Evolutionary conservation across 495 filamentous ascomycete genomes (phyloP).

Genomic region (Neurospora hispaniola): DNA sequence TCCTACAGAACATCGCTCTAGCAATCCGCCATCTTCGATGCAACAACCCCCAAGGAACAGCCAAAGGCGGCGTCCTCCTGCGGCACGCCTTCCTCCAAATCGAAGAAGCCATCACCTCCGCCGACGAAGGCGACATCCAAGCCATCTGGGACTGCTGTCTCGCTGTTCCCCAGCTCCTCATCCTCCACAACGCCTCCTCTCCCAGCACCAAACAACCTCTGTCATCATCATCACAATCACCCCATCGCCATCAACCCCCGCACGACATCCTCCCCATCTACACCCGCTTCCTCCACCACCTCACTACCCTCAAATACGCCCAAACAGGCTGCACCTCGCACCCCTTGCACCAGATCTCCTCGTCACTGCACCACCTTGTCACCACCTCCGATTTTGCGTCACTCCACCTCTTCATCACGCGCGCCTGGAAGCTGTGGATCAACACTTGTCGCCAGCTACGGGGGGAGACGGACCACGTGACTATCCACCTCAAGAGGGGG

Average conservation of each 20-base stretch:
- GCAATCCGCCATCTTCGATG: conserved; percentile 13
- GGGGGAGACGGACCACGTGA: conserved; percentile 14
- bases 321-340: conserved; percentile 2
- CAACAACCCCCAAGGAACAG: neutral
- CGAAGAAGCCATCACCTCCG: conserved; percentile 8
- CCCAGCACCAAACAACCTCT: neutral
- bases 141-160: conserved; percentile 28
- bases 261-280: conserved; percentile 19
- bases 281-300: conserved; percentile 11
- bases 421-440: conserved; percentile 21
- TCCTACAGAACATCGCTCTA: conserved; percentile 16
- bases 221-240: too few species aligned
- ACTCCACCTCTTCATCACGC: conserved; percentile 7
- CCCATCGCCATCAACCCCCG: neutral
- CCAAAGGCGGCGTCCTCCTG: conserved; percentile 11
- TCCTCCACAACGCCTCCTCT: neutral
- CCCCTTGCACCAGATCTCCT: conserved; percentile 12
- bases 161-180: conserved; percentile 18
- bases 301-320: conserved; percentile 10
- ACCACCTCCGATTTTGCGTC: neutral
- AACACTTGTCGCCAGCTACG: conserved; percentile 3
- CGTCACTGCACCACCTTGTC: neutral
- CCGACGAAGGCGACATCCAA: conserved; percentile 10
- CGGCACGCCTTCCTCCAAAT: conserved; percentile 18
- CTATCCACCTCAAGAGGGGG: conserved; percentile 24